A percentile compares a stretch with the other conserved stretches of the same genome.
phyloP scores from a whole-genome alignment of 768 basidiomycete genomes.

The button mushroom (Agaricus bisporus) region DNA sequence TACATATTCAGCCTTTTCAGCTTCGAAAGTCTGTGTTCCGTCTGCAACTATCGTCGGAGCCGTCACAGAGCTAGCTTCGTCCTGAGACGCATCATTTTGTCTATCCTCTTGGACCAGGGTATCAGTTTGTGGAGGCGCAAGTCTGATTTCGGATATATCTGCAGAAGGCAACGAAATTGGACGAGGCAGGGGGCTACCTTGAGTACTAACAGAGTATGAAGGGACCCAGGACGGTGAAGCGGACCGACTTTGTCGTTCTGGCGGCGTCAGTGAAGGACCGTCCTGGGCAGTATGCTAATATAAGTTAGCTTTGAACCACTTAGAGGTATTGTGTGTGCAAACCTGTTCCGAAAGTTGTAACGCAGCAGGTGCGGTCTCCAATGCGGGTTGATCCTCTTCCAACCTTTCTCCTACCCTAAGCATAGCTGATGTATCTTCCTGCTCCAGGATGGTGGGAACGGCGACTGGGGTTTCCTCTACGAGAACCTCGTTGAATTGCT shows the following conservation, averaged over 20 bases:
- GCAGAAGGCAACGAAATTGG: background rate
- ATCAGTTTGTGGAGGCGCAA: background rate
- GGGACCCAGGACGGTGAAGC: conserved; percentile 16
- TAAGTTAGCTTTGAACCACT: background rate
- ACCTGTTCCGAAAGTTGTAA: background rate
- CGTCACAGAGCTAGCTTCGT: background rate
- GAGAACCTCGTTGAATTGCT: background rate
- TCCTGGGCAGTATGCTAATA: background rate
- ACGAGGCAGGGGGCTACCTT: conserved; percentile 16
- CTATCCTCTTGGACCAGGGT: background rate
- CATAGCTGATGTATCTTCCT: background rate
- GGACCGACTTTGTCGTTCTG: background rate
- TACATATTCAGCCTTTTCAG: background rate
- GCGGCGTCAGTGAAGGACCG: background rate
- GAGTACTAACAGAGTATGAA: conserved; percentile 18
- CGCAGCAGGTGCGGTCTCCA: background rate
- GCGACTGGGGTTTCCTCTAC: background rate
- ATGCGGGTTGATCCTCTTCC: background rate
- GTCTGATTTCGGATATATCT: background rate
- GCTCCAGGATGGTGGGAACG: background rate
- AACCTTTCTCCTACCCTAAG: background rate
- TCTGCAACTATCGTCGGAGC: background rate
- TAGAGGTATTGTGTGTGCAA: background rate
- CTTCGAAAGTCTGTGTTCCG: background rate
- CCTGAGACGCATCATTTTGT: background rate